Base-by-base conservation (phyloP, 225 moss, liverwort and hornwort genomes). In the Pseudisothecium myosuroides region DNA sequence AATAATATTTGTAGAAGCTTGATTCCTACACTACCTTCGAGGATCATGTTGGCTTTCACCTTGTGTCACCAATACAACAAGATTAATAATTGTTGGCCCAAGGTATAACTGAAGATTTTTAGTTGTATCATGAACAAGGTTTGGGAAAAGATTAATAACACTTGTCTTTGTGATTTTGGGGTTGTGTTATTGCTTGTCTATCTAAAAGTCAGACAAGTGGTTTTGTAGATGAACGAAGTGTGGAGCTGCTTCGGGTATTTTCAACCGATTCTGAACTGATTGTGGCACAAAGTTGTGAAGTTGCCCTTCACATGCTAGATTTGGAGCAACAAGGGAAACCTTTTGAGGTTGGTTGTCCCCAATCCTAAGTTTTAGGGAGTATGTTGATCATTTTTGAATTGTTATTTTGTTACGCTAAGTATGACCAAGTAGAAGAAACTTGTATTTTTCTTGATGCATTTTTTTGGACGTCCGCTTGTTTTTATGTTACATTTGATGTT, bases 401-500 rank as follows among this genome's bases (percentile, higher is more conserved):
- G 8, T 34, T 76, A 19, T 5, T 76, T 36, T 52, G 2, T 50
- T 21, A 34, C 8, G 5, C 11, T 21, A 50, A 34, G 29, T 50
- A 32, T 32, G 1, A 11, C 4, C 22, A 29, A 29, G 3, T 18
- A 47, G 18, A 31, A 74, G 4, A 29, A 17, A 16, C 1, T 1
- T 9, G 4, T 27, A 9, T 4, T 14, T 29, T 39, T 69, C 29
- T 45, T 6, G 0, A 24, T 3, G 3, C 17, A 47, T 17, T 17
- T 17, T 14, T 24, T 28, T 26, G 0, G 9, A 73, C 0, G 1
- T 13, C 2, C 2, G 19, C 12, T 45, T 68, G 28, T 73, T 74
- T 47, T 74, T 17, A 11, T 6, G 4, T 47, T 47, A 17, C 0
- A 0, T 29, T 74, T 45, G 17, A 45, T 17, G 28, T 45, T 45